phyloP scores from a whole-genome alignment of 768 basidiomycete genomes.

The Xerocomellus chrysenteron region DNA sequence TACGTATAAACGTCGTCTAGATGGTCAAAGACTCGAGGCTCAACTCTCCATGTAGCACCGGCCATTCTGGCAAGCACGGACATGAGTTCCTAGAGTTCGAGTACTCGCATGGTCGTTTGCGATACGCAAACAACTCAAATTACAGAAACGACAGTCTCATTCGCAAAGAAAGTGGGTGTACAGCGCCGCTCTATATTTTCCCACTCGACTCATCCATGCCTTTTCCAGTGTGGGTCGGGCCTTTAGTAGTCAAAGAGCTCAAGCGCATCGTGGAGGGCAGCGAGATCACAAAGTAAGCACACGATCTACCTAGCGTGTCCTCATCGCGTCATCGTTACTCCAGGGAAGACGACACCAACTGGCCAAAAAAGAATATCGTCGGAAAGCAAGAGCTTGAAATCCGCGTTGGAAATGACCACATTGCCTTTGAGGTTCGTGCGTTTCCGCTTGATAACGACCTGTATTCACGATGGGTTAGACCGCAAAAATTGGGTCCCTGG shows the following conservation, averaged over 20 bases:
- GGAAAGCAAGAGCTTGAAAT: conserved; percentile 99
- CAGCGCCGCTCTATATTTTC: neutral
- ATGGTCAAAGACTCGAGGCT: neutral
- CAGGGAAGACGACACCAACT: conserved; percentile 97
- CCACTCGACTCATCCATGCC: neutral
- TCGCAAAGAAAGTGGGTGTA: conserved; percentile 91
- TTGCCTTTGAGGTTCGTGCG: conserved; percentile 84
- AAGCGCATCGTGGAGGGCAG: conserved; percentile 91
- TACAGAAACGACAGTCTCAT: conserved; percentile 97
- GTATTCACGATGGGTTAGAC: conserved; percentile 54
- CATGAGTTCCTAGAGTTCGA: conserved; percentile 99
- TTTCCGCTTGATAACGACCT: neutral
- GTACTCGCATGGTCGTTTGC: conserved; percentile 92
- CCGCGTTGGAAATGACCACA: conserved; percentile 90
- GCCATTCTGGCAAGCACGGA: conserved; percentile 97
- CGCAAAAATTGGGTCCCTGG: conserved; percentile 95
- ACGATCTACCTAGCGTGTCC: neutral
- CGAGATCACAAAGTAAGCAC: conserved; percentile 84
- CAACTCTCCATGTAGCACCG: conserved; percentile 45
- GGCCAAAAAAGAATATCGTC: conserved; percentile 99
- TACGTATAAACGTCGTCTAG: conserved; percentile 28
- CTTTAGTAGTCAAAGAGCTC: conserved; percentile 89
- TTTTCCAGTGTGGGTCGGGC: conserved; percentile 85
- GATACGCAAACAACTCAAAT: conserved; percentile 99
- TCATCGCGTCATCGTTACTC: neutral